A percentile compares a stretch with the other conserved stretches of the same genome.
Conservation (phyloP, 768 basidiomycete genomes). For the Austroboletus festivus region DNA sequence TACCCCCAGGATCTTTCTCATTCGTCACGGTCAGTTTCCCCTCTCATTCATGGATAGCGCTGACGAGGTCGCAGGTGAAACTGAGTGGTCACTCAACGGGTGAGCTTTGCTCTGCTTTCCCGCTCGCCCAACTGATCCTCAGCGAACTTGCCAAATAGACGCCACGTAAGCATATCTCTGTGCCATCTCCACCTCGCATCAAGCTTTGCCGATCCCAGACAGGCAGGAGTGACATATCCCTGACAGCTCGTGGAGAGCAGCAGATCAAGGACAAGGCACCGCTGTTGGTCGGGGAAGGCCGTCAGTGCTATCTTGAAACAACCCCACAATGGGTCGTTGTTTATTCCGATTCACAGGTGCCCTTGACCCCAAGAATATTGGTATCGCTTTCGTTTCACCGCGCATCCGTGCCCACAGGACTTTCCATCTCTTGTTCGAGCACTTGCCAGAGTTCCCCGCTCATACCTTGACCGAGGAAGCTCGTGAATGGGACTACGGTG, state of each 20-base stretch:
- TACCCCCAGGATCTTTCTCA: slow-evolving; percentile 73
- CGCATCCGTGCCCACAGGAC: slow-evolving; percentile 82
- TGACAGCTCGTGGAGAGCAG: slow-evolving; percentile 72
- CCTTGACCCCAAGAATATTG: slow-evolving; percentile 77
- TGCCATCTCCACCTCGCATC: neutral
- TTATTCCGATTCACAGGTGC: slow-evolving; percentile 42
- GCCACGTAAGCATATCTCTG: slow-evolving; percentile 48
- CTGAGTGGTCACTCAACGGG: slow-evolving; percentile 92
- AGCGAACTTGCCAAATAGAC: slow-evolving; percentile 41
- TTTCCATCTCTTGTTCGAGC: slow-evolving; percentile 74
- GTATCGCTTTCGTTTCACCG: slow-evolving; percentile 80
- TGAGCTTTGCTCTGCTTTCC: slow-evolving; percentile 28
- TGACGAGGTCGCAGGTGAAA: slow-evolving; percentile 59
- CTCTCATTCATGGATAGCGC: neutral
- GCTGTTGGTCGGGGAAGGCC: slow-evolving; percentile 69
- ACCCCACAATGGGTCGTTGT: neutral
- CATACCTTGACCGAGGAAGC: slow-evolving; percentile 63
- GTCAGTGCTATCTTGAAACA: slow-evolving; percentile 43
- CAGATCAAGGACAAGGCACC: slow-evolving; percentile 64
- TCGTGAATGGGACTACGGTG: slow-evolving; percentile 90
- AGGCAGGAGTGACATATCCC: slow-evolving; percentile 81
- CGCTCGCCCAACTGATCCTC: neutral
- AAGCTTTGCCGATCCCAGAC: slow-evolving; percentile 50
- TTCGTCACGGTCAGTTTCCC: slow-evolving; percentile 63
- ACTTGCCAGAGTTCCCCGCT: slow-evolving; percentile 43